Base-by-base conservation (phyloP, 2,329 filamentous ascomycete species). In the Cercospora sp. region DNA sequence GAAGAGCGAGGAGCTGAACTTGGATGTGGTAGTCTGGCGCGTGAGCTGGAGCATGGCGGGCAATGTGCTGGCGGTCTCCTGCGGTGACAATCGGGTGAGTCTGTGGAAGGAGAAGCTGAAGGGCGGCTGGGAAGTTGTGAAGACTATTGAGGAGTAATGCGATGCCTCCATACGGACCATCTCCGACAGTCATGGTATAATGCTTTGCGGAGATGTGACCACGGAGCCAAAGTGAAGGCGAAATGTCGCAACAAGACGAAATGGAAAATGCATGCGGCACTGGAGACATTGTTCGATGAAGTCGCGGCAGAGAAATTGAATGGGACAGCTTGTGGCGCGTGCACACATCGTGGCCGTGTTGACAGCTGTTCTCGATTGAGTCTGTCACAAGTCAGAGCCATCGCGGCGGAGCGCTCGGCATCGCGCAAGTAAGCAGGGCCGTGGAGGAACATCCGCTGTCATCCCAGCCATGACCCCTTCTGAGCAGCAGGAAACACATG, bases 31-130 rank as follows among this genome's bases (percentile, higher is more conserved):
- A 58, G 87, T 97, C 68, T 99, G 95, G 95, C 89, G 95, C 66
- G 95, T 97, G 57, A 97, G 93, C 85, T 99, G 95, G 95, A 97
- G 93, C 75, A 85, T 98, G 78, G 97, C 93, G 80, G 95, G 95
- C 63, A 99, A 99, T 79, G 94, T 98, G 21, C 85, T 99, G 75
- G 95, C 95, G 9, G 93, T 97, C 70, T 95, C 91, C 78, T 93
- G 93, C 45, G 92, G 91, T 28, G 94, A 99, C 82, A 99, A 99
- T 85, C 94, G 96, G 83, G 94, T 99, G 66, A 96, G 91, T 64
- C 82, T 99, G 80, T 99, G 94, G 94, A 99, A 98, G 87, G 95
- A 99, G 87, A 97, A 97, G 79, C 84, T 99, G 75, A 91, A 91
- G 79, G 95, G 95, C 65, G 92, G 97, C 78, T 99, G 95, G 95